A percentile compares a stretch with the other conserved stretches of the same genome.
Evolutionary conservation across 768 basidiomycete genomes (phyloP).

Genomic region (Trametes cubensis): DNA sequence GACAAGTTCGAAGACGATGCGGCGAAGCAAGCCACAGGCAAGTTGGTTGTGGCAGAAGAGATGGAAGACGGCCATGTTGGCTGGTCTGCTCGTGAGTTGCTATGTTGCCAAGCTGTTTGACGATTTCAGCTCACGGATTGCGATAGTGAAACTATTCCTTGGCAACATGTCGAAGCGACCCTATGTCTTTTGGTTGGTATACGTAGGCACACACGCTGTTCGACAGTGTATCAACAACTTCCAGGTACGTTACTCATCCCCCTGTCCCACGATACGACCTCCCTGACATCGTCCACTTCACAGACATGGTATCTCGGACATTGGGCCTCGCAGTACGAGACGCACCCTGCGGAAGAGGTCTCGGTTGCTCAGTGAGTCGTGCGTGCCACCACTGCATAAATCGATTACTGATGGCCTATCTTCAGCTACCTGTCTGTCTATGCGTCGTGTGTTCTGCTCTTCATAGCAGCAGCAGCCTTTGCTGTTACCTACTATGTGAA

Average conservation of each 20-base stretch:
- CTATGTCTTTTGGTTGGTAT: constrained; percentile 5
- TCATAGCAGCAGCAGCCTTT: background rate
- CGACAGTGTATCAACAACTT: constrained; percentile 2
- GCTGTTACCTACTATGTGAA: constrained; percentile 40
- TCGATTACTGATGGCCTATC: background rate
- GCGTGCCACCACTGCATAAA: background rate
- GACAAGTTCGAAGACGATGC: constrained; percentile 19
- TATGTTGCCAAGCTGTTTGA: background rate
- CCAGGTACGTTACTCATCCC: background rate
- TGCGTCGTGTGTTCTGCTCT: constrained; percentile 37
- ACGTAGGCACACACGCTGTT: background rate
- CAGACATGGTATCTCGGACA: constrained; percentile 48
- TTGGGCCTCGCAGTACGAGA: constrained; percentile 32
- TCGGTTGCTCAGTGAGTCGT: constrained; percentile 22
- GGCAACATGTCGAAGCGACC: constrained; percentile 6
- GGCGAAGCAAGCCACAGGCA: constrained; percentile 44
- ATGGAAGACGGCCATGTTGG: constrained; percentile 61
- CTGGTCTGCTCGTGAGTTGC: constrained; percentile 41
- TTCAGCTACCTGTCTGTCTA: constrained; percentile 52
- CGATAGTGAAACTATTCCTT: constrained; percentile 10
- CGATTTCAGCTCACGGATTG: background rate
- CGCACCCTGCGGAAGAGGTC: constrained; percentile 20
- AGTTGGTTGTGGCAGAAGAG: constrained; percentile 67
- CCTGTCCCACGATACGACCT: background rate
- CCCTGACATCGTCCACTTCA: background rate